A percentile compares a stretch with the other conserved stretches of the same genome.
phyloP scores from a whole-genome alignment of 257 asterid species.

The Solanum habrochaites region DNA sequence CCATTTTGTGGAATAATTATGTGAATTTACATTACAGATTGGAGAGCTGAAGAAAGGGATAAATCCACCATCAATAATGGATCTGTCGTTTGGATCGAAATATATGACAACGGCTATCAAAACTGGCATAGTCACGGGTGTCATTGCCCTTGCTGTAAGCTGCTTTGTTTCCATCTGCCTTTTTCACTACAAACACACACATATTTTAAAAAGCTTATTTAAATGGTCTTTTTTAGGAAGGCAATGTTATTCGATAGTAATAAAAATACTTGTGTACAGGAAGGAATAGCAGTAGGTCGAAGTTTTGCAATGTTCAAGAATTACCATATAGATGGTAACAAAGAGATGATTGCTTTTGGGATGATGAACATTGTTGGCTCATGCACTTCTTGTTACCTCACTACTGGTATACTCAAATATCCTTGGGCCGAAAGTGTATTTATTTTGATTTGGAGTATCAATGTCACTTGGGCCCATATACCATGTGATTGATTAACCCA shows the following conservation, averaged over 20 bases:
- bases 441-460: background rate
- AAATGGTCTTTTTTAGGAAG: background rate
- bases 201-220: too few species aligned
- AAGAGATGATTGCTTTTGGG: conserved; percentile 96
- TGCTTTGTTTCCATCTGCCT: background rate
- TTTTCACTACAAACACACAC: background rate
- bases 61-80: conserved; percentile 82
- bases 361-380: conserved; percentile 88
- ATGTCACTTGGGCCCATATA: background rate
- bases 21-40: conserved; percentile 30
- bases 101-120: conserved; percentile 59
- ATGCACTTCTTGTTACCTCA: conserved; percentile 84
- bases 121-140: conserved; percentile 92
- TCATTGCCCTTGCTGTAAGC: conserved; percentile 84
- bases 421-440: background rate
- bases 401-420: conserved; percentile 47
- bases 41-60: conserved; percentile 89
- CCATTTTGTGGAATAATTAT: background rate
- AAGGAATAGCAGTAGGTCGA: conserved; percentile 96
- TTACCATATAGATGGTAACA: conserved; percentile 92
- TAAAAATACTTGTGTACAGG: conserved; percentile 28
- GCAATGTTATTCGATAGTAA: background rate
- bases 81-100: conserved; percentile 61
- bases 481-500: background rate
- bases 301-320: conserved; percentile 92